Evolutionary conservation across 192 early-diverging fungal species (phyloP).

Genomic region (Entomortierella beljakovae): DNA sequence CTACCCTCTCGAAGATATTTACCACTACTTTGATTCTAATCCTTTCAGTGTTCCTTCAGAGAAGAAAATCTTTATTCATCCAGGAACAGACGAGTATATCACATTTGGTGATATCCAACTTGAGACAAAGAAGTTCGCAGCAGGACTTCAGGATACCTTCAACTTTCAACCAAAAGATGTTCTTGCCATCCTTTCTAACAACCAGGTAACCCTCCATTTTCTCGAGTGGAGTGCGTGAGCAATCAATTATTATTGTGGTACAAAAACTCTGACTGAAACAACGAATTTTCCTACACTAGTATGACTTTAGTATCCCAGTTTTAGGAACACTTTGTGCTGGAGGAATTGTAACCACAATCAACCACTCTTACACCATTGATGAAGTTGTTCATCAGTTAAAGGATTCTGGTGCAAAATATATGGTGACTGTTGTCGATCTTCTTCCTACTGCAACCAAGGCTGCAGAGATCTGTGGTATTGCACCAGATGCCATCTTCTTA

Average conservation of each 20-base stretch:
- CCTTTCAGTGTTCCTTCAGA: slow-evolving; percentile 32
- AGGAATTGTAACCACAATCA: slow-evolving; percentile 79
- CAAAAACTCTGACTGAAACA: not conserved
- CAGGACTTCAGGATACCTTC: slow-evolving; percentile 61
- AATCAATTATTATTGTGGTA: slow-evolving; percentile 7
- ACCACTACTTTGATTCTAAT: slow-evolving; percentile 55
- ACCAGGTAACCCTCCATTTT: slow-evolving; percentile 58
- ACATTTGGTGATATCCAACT: slow-evolving; percentile 60
- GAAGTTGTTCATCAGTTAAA: slow-evolving; percentile 84
- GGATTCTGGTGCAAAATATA: slow-evolving; percentile 71
- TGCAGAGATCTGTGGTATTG: slow-evolving; percentile 44
- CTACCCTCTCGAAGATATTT: too few relatives aligned
- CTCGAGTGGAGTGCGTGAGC: not conserved
- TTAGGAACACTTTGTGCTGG: slow-evolving; percentile 74
- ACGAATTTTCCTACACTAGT: slow-evolving; percentile 17
- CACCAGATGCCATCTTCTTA: slow-evolving; percentile 52
- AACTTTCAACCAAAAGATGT: slow-evolving; percentile 71
- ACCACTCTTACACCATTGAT: slow-evolving; percentile 83
- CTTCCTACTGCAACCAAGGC: slow-evolving; percentile 51
- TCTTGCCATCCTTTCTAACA: slow-evolving; percentile 76
- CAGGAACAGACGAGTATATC: slow-evolving; percentile 53
- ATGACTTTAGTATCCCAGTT: slow-evolving; percentile 70
- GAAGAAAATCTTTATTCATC: slow-evolving; percentile 65
- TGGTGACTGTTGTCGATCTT: slow-evolving; percentile 67
- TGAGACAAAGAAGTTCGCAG: slow-evolving; percentile 59